These are phyloP conservation scores for Plasmopara halstedii DNA, from an alignment of 352 stramenopile genomes.

Conservation along the genomic window DNA sequence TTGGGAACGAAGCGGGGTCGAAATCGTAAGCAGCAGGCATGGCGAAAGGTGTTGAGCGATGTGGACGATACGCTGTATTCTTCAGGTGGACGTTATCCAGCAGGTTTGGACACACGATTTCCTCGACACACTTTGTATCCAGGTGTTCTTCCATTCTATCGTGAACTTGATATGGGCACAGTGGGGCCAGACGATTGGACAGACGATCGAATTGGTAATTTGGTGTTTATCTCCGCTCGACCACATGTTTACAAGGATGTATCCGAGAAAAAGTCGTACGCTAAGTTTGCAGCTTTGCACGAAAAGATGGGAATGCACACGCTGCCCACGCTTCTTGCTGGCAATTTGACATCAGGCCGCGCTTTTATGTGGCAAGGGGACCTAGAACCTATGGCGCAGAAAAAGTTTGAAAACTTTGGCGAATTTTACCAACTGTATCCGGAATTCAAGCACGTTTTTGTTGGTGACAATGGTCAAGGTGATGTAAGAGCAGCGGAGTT, in stretches of 20 bases:
- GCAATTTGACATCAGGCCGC: conserved; percentile 89
- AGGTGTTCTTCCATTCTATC: conserved; percentile 96
- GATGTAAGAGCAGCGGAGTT: conserved; percentile 89
- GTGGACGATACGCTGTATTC: conserved; percentile 98
- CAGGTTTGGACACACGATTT: conserved; percentile 91
- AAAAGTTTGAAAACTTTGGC: conserved; percentile 94
- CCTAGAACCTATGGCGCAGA: conserved; percentile 93
- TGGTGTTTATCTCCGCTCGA: conserved; percentile 97
- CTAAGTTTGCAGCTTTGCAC: conserved; percentile 93
- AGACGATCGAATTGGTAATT: conserved; percentile 89
- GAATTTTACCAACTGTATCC: conserved; percentile 97
- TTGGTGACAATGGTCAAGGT: conserved; percentile 96
- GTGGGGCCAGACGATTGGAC: conserved; percentile 86
- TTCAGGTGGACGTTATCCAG: conserved; percentile 93
- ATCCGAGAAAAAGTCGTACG: conserved; percentile 96
- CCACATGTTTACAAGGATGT: conserved; percentile 99
- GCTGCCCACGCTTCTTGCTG: conserved; percentile 91
- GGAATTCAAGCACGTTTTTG: conserved; percentile 97
- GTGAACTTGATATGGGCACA: conserved; percentile 94
- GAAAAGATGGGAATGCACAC: conserved; percentile 92
- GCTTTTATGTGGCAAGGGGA: conserved; percentile 95
- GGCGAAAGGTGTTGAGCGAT: conserved; percentile 97
- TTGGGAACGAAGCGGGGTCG: conserved; percentile 81
- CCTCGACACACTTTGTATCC: conserved; percentile 93
- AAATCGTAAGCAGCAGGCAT: conserved; percentile 82